phyloP scores from a whole-genome alignment of 2,329 filamentous ascomycete genomes.

The Colletotrichum sp. region DNA sequence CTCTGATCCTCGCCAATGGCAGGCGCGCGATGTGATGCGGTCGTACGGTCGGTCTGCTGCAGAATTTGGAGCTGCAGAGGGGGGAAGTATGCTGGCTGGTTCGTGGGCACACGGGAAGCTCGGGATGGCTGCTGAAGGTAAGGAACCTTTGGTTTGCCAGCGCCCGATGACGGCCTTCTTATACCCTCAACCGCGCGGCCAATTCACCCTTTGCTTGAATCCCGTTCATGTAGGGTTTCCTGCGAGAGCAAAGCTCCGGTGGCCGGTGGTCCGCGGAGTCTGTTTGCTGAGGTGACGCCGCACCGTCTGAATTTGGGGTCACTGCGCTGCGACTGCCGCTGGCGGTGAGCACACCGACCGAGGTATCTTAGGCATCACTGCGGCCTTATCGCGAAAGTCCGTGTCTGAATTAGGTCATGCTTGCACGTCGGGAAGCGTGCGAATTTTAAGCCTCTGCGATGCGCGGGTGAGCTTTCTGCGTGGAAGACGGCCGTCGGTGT shows the following conservation, averaged over 20 bases:
- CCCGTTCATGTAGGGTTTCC: not conserved
- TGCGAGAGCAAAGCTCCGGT: not conserved
- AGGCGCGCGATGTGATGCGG: not conserved
- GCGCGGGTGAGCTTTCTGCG: not conserved
- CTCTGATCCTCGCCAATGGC: conserved; percentile 1
- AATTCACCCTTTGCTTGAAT: not conserved
- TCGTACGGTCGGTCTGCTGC: not conserved
- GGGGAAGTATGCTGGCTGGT: not conserved
- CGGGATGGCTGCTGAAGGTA: not conserved
- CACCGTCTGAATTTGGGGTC: not conserved
- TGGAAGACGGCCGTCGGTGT: not conserved
- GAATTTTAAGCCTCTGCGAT: not conserved
- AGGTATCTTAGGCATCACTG: too few species aligned
- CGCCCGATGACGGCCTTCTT: not conserved
- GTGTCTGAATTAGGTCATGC: not conserved
- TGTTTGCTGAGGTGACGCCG: not conserved
- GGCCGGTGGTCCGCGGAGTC: not conserved
- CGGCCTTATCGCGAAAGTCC: not conserved
- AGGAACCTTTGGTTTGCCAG: too few species aligned
- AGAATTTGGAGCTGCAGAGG: not conserved
- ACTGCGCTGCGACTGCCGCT: not conserved
- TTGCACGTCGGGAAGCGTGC: not conserved
- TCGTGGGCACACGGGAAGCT: not conserved
- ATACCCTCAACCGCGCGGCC: not conserved
- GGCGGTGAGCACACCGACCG: too few species aligned